Conservation (phyloP, 1,284 basidiomycete species). For the Schizophyllum amplum region DNA sequence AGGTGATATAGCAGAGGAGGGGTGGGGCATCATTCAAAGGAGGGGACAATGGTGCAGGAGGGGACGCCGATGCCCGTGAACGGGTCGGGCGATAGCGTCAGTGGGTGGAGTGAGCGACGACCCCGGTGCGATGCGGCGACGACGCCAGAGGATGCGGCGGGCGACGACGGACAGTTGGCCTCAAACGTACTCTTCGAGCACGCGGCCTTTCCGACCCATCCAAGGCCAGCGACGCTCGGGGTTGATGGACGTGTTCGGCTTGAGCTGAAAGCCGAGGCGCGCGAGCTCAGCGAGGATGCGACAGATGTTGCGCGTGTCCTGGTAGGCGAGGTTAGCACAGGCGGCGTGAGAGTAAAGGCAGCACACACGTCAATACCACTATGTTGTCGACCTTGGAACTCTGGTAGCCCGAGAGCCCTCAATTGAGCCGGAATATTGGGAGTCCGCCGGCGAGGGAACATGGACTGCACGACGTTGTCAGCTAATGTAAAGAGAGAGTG, state of each 20-base stretch:
- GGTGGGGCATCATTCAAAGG: too few relatives aligned
- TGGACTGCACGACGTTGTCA: conserved; percentile 13
- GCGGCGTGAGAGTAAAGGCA: conserved; percentile 2
- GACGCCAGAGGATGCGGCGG: conserved; percentile 2
- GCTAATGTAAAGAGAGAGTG: conserved; percentile 15
- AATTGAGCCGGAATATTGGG: conserved; percentile 62
- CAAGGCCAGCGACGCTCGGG: conserved; percentile 67
- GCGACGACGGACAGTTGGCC: conserved; percentile 18
- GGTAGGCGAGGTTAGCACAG: not conserved
- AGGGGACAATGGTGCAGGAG: too few relatives aligned
- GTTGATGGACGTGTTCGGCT: conserved; percentile 66
- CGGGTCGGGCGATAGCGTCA: too few relatives aligned
- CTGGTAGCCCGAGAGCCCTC: conserved; percentile 44
- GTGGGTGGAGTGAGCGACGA: too few relatives aligned
- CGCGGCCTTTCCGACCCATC: conserved; percentile 69
- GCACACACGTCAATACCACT: conserved; percentile 80
- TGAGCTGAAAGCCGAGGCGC: conserved; percentile 53
- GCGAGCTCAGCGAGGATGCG: conserved; percentile 73
- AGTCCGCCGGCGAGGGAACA: conserved; percentile 16
- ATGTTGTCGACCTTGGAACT: conserved; percentile 78
- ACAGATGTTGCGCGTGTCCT: conserved; percentile 85
- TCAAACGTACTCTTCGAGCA: conserved; percentile 39
- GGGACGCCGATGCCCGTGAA: too few relatives aligned
- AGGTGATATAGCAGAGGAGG: too few relatives aligned
- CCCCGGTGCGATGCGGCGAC: too few relatives aligned